phyloP scores from a whole-genome alignment of 208 protist species.

The Leishmania amazonensis region DNA sequence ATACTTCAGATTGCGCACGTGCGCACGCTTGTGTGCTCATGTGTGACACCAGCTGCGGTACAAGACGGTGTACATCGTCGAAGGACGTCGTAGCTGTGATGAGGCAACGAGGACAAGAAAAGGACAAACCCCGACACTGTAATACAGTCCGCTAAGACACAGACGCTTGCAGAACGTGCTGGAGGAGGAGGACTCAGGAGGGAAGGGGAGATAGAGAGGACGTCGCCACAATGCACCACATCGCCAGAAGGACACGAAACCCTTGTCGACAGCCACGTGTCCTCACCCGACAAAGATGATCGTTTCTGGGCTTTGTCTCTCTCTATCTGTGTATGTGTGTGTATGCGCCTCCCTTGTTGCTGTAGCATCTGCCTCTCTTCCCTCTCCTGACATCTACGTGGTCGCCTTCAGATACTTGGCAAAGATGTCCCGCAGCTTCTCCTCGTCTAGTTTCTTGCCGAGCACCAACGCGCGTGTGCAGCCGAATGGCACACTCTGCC shows the following conservation, averaged over 20 bases:
- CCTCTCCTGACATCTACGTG: constrained; percentile 1
- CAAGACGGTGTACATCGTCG: not conserved
- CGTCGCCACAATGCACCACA: not conserved
- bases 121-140: not conserved
- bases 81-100: not conserved
- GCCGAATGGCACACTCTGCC: constrained; percentile 63
- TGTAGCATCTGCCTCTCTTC: not conserved
- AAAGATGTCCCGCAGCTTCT: constrained; percentile 68
- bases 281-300: not conserved
- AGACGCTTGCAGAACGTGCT: not conserved
- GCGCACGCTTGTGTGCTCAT: not conserved
- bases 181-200: not conserved
- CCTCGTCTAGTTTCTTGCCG: constrained; percentile 63
- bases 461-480: constrained; percentile 77
- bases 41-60: not conserved
- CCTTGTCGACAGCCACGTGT: not conserved
- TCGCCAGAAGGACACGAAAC: not conserved
- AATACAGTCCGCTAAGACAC: not conserved
- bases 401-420: constrained; percentile 58
- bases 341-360: not conserved
- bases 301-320: not conserved
- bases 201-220: not conserved
- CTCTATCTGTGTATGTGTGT: not conserved
- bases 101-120: not conserved
- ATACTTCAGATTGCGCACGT: not conserved